Evolutionary conservation across 2,329 filamentous ascomycete genomes (phyloP).

Genomic region (Apiospora pterosperma): DNA sequence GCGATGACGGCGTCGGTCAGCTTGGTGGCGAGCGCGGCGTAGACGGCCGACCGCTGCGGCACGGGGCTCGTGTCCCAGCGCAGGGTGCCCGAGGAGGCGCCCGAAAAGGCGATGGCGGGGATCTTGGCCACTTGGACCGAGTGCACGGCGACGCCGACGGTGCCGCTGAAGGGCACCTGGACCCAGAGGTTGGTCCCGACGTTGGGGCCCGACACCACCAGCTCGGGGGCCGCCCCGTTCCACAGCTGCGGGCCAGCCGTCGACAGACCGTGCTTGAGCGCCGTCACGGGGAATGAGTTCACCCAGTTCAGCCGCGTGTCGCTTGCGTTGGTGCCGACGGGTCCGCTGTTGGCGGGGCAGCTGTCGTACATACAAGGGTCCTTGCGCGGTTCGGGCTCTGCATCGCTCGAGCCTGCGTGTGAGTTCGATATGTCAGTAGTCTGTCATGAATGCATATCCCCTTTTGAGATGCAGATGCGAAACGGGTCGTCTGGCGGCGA

Average conservation of each 20-base stretch:
- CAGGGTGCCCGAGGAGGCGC: constrained; percentile 44
- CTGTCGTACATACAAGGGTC: constrained; percentile 57
- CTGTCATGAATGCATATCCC: not conserved
- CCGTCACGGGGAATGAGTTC: constrained; percentile 65
- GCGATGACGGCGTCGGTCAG: constrained; percentile 53
- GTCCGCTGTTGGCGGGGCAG: constrained; percentile 54
- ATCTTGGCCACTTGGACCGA: constrained; percentile 52
- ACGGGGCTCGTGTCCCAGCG: constrained; percentile 52
- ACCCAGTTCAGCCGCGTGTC: constrained; percentile 65
- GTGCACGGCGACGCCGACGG: constrained; percentile 61
- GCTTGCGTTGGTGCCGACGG: constrained; percentile 54
- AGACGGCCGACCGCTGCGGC: constrained; percentile 54
- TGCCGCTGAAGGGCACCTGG: constrained; percentile 58
- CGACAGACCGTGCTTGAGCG: constrained; percentile 60
- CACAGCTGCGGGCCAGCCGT: constrained; percentile 52
- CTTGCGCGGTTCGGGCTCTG: constrained; percentile 42
- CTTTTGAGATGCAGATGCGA: not conserved
- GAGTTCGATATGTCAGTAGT: not conserved
- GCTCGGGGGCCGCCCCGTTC: constrained; percentile 48
- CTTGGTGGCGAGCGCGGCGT: constrained; percentile 58
- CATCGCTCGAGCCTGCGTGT: constrained; percentile 47
- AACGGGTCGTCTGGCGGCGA: not conserved
- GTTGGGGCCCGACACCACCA: constrained; percentile 63
- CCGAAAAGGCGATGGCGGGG: constrained; percentile 67
- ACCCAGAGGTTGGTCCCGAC: constrained; percentile 55